Evolutionary conservation across 169 alveolate genomes (phyloP).

Genomic region (Eimeria maxima): DNA sequence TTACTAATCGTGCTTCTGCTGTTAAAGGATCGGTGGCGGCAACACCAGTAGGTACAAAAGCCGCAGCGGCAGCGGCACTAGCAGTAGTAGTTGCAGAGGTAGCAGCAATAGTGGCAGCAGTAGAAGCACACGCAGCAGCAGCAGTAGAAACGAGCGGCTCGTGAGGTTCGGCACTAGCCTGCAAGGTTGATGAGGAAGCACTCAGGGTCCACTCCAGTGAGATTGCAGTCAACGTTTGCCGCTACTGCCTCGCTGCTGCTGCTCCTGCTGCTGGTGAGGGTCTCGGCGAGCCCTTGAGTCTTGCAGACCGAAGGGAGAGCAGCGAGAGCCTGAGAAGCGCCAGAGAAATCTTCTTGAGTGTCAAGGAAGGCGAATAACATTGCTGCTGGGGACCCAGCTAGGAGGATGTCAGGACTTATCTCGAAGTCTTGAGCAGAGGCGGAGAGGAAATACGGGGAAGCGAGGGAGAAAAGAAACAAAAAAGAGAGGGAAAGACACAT

Average conservation of each 20-base stretch:
- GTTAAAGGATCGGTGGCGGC: neutral
- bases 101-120: neutral
- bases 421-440: conserved; percentile 12
- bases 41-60: neutral
- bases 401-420: conserved; percentile 43
- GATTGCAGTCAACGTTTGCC: conserved; percentile 71
- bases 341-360: conserved; percentile 44
- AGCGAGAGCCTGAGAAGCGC: conserved; percentile 24
- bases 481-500: neutral
- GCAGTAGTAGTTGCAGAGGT: neutral
- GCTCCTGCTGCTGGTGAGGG: conserved; percentile 17
- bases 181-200: conserved; percentile 71
- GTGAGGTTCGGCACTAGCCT: neutral
- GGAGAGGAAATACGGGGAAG: neutral
- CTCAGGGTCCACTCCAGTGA: conserved; percentile 74
- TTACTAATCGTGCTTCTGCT: neutral
- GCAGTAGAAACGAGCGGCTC: neutral
- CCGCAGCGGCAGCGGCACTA: neutral
- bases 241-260: conserved; percentile 11
- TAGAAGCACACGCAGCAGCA: neutral
- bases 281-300: neutral
- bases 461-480: neutral
- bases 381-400: conserved; percentile 55
- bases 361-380: conserved; percentile 49
- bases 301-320: conserved; percentile 14